Evolutionary conservation across 306 rosid species (phyloP), one percentile per base, ranked within the genome.

Genomic region (Begonia loranthoides): DNA sequence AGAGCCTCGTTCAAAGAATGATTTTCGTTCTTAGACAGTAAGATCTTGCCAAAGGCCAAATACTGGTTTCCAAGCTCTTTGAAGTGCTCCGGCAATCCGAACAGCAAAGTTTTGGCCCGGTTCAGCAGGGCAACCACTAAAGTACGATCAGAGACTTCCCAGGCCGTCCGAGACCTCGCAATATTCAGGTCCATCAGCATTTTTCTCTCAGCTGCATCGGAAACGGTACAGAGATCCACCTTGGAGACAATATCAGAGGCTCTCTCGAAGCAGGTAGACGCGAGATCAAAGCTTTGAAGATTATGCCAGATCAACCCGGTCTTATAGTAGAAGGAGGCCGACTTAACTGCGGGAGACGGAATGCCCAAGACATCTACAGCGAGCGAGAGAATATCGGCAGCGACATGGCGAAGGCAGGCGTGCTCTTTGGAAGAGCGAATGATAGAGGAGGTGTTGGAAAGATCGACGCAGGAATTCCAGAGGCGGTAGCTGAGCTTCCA

Each of bases 401-500:
- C 78, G 11, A 78, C 17, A 45, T 82, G 92, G 41, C 95, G 99
- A 67, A 90, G 92, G 56, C 68, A 66, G 52, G 90, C 94, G 13
- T 75, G 87, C 17, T 67, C 80, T 52, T 66, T 72, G 4, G 80
- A 62, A 22, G 76, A 67, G 52, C 73, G 76, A 67, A 65, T 79
- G 53, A 67, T 34, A n/a, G 84, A 13, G 12, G 78, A 15, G 39
- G 94, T 73, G 67, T 90, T 90, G 65, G 92, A 80, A 71, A 85
- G 79, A 53, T 90, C 95, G 48, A 90, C 94, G 53, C 95, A 90
- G 9, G 83, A 73, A 49, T 90, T 90, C 97, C 97, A 90, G 65
- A 90, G 94, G 59, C 94, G 95, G 58, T 73, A 90, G 51, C 92
- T 78, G 63, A 90, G 86, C 55, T 90, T 90, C 97, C 95, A 90